These are phyloP conservation scores for Ustilago shanxiensis DNA, from an alignment of 1,284 basidiomycete species.

Conservation along the genomic window DNA sequence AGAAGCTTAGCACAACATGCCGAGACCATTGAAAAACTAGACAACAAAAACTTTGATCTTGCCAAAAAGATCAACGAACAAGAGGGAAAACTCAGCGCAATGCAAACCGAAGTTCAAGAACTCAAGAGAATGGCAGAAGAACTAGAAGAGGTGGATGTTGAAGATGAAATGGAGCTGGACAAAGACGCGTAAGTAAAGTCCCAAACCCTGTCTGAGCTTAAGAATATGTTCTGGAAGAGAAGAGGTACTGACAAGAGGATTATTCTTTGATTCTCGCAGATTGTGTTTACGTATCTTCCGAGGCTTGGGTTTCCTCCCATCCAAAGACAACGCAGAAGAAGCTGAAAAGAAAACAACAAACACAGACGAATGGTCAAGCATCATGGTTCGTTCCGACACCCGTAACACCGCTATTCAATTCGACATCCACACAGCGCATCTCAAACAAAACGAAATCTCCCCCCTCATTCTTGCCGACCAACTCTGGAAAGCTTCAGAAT, in stretches of 20 bases:
- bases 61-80: constrained; percentile 64
- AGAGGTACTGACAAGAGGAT: too few species aligned
- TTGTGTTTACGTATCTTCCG: constrained; percentile 56
- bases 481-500: constrained; percentile 59
- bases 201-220: neutral
- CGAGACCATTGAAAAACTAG: constrained; percentile 51
- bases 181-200: constrained; percentile 55
- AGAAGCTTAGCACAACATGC: constrained; percentile 45
- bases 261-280: constrained; percentile 5
- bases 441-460: constrained; percentile 37
- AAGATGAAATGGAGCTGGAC: constrained; percentile 57
- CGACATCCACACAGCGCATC: constrained; percentile 40
- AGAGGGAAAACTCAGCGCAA: constrained; percentile 42
- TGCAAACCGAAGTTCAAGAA: constrained; percentile 54
- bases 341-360: neutral
- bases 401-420: constrained; percentile 57
- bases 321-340: constrained; percentile 11
- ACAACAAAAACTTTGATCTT: constrained; percentile 62
- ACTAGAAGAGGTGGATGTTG: constrained; percentile 55
- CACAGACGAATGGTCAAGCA: constrained; percentile 38
- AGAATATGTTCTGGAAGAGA: neutral
- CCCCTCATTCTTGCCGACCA: constrained; percentile 51
- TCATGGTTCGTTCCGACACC: constrained; percentile 55
- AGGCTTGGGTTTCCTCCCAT: constrained; percentile 55
- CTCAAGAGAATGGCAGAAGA: constrained; percentile 46